phyloP scores from a whole-genome alignment of 371 early-diverging fungal species.

The Sporodiniella umbellata region DNA sequence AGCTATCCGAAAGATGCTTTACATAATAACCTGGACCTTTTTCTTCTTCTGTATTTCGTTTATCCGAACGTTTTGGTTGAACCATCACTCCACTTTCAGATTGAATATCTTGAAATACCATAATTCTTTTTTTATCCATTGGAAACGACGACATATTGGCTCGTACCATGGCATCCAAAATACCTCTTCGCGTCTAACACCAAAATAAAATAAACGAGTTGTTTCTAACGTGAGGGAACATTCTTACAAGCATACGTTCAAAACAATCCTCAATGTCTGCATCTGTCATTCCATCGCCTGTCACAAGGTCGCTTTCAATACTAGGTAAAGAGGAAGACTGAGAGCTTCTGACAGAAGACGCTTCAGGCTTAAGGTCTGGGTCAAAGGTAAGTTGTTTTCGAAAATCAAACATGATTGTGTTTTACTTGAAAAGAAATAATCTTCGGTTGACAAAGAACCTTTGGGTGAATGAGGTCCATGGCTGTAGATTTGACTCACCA shows the following conservation, averaged over 20 bases:
- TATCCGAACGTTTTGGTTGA: constrained; percentile 7
- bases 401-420: not conserved
- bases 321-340: constrained; percentile 32
- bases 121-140: constrained; percentile 46
- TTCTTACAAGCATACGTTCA: constrained; percentile 48
- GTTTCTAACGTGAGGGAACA: too few relatives aligned
- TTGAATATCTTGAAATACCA: constrained; percentile 49
- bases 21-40: constrained; percentile 64
- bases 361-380: constrained; percentile 16
- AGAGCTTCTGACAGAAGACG: constrained; percentile 22
- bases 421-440: constrained; percentile 8
- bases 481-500: not conserved
- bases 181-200: constrained; percentile 42
- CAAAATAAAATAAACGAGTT: too few relatives aligned
- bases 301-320: constrained; percentile 23
- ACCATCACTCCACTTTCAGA: constrained; percentile 18
- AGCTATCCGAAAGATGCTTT: constrained; percentile 49
- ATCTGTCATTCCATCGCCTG: constrained; percentile 16
- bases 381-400: not conserved
- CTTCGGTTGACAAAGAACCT: constrained; percentile 15
- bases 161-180: constrained; percentile 34
- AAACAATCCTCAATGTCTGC: constrained; percentile 41
- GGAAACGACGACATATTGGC: constrained; percentile 39
- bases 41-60: constrained; percentile 42
- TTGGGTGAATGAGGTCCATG: constrained; percentile 16